These are phyloP conservation scores for Senna tora DNA, from an alignment of 306 rosid genomes.

Conservation along the genomic window DNA sequence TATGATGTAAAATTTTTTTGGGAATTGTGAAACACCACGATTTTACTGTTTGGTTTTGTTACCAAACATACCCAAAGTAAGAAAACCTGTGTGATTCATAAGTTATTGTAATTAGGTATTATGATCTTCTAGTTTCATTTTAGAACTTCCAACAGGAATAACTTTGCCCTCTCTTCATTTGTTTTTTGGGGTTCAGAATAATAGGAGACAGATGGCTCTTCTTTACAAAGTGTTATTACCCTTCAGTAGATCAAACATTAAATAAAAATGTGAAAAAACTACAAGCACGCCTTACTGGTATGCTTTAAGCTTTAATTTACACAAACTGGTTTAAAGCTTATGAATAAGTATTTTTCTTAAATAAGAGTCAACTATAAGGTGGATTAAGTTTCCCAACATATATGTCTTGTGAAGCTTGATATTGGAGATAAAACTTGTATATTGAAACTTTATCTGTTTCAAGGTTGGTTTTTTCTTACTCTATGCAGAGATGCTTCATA, in stretches of 20 bases:
- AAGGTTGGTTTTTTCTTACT: background rate
- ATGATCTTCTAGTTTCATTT: slow-evolving; percentile 27
- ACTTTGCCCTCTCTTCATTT: background rate
- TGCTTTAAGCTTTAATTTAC: background rate
- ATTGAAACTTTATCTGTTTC: background rate
- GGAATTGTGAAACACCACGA: no score
- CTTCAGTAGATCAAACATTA: slow-evolving; percentile 12
- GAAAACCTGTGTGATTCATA: slow-evolving; percentile 1
- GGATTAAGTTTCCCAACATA: background rate
- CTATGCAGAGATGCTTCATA: background rate
- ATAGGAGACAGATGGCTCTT: background rate
- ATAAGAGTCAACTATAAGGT: background rate
- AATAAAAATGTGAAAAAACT: slow-evolving; percentile 17
- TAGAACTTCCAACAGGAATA: background rate
- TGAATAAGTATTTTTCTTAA: background rate
- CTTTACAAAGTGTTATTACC: background rate
- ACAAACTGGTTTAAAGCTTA: background rate
- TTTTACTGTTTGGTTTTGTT: no score
- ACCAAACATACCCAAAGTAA: no score
- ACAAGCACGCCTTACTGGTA: slow-evolving; percentile 1
- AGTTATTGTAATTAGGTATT: slow-evolving; percentile 28
- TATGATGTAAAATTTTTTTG: no score
- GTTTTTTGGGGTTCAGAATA: background rate
- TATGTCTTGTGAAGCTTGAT: background rate
- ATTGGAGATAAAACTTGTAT: background rate